Percentiles rank a stretch among this genome's conserved stretches.
Conservation (phyloP, 495 filamentous ascomycete species). For the Podospora anserina region DNA sequence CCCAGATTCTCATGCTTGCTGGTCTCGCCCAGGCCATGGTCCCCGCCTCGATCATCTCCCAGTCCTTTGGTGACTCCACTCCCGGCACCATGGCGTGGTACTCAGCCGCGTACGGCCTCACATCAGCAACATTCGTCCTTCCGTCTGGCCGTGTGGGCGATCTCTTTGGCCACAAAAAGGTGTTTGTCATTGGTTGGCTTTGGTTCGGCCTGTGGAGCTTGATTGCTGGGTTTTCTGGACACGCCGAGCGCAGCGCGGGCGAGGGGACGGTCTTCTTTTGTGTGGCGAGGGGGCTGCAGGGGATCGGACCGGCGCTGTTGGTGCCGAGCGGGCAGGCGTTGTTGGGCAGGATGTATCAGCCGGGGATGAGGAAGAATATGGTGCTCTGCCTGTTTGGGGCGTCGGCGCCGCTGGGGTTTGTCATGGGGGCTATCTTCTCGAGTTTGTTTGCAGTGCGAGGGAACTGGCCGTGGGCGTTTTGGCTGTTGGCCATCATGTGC, state of each 20-base stretch:
- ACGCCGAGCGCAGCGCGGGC: slow-evolving; percentile 7
- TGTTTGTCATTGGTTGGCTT: slow-evolving; percentile 61
- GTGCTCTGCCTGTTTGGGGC: slow-evolving; percentile 62
- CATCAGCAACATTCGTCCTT: slow-evolving; percentile 68
- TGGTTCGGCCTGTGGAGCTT: slow-evolving; percentile 66
- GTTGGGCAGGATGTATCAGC: slow-evolving; percentile 53
- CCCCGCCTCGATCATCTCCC: slow-evolving; percentile 44
- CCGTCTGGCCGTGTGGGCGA: slow-evolving; percentile 65
- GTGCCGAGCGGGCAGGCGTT: slow-evolving; percentile 62
- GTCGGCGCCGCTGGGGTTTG: slow-evolving; percentile 54
- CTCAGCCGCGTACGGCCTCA: slow-evolving; percentile 47
- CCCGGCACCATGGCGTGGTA: slow-evolving; percentile 51
- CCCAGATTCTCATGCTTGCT: slow-evolving; percentile 25
- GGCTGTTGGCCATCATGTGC: slow-evolving; percentile 50
- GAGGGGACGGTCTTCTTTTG: slow-evolving; percentile 51
- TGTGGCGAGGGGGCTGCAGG: slow-evolving; percentile 55
- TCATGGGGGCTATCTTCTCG: slow-evolving; percentile 50
- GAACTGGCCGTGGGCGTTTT: slow-evolving; percentile 68
- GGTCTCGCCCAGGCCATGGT: slow-evolving; percentile 40
- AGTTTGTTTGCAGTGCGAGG: slow-evolving; percentile 50
- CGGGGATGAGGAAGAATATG: slow-evolving; percentile 55
- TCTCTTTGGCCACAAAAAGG: slow-evolving; percentile 59
- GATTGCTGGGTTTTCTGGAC: slow-evolving; percentile 53
- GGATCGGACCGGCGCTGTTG: slow-evolving; percentile 58
- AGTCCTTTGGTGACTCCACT: slow-evolving; percentile 39